Percentiles rank a stretch among this genome's conserved stretches.
These are phyloP conservation scores for Mycosphaerelloides madeirae DNA, from an alignment of 2,329 filamentous ascomycete genomes.

Conservation along the genomic window DNA sequence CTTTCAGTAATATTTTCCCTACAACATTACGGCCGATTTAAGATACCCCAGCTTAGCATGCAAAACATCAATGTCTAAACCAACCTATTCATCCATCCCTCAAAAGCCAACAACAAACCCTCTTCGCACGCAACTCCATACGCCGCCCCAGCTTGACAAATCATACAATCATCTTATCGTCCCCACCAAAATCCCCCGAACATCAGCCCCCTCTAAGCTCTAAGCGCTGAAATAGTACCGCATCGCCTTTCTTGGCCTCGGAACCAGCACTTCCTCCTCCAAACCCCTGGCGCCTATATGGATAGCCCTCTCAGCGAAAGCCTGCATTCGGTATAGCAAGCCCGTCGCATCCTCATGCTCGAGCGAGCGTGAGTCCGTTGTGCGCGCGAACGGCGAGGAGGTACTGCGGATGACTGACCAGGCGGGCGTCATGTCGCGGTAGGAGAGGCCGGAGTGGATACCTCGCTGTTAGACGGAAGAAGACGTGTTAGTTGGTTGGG, in stretches of 20 bases:
- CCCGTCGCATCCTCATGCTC: too few relatives aligned
- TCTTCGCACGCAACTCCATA: too few relatives aligned
- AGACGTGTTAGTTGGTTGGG: background rate
- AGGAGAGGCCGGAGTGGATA: constrained; percentile 14
- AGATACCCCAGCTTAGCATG: background rate
- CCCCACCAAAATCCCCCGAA: background rate
- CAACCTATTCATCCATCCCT: background rate
- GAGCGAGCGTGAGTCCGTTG: constrained; percentile 3
- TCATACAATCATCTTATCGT: background rate
- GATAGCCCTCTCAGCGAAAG: constrained; percentile 16
- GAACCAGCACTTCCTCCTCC: constrained; percentile 12
- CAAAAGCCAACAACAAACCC: too few relatives aligned
- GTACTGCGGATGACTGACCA: constrained; percentile 10
- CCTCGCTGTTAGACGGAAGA: constrained; percentile 6
- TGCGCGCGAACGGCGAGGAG: constrained; percentile 6
- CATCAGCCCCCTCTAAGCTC: background rate
- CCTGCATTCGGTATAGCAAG: constrained; percentile 10
- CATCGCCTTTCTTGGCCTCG: constrained; percentile 24
- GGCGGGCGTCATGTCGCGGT: constrained; percentile 16
- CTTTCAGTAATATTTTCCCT: background rate
- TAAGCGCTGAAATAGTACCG: constrained; percentile 16
- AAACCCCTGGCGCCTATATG: constrained; percentile 5
- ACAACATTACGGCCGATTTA: background rate
- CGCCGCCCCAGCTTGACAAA: too few relatives aligned
- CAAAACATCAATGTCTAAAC: too few relatives aligned